Base-by-base conservation (phyloP, 495 filamentous ascomycete species). In the Talaromyces thailandensis region DNA sequence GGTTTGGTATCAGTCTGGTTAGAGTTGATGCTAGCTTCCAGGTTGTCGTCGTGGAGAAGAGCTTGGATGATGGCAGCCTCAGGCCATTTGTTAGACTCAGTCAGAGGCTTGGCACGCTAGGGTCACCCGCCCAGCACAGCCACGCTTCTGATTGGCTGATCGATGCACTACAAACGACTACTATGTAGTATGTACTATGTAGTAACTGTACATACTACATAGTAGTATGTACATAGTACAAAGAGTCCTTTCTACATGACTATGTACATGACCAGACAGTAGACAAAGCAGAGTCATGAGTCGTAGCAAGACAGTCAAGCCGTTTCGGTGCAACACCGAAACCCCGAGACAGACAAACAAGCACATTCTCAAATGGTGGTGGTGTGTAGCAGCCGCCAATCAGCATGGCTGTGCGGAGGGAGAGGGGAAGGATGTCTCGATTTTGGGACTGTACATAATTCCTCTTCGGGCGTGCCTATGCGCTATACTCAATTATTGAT, bases 371-470 rank as follows among this genome's bases (percentile, higher is more conserved):
- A 16, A 40, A 1, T 1, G 16, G 14, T 23, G 51, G 23, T 55
- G 51, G 51, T 55, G 51, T 55, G 51, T 52, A 52, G 51, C 51
- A 55, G 6, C 51, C 12, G 7, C 51, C 51, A 55, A 55, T 55
- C 51, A 55, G n/a, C 6, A 4, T 12, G n/a, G n/a, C 43, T 18
- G 4, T 9, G 18, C 6, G 43, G 35, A 21, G 43, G 14, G 43
- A 21, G 40, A 23, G 43, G 26, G 51, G 51, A 53, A 14, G 50
- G 51, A 55, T 55, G 51, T 55, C 51, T 55, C 26, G 51, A 55
- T 26, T 55, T 55, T 55, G 51, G 51, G 51, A 52, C 48, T 52
- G 24, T 52, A 16, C 35, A 40, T 40, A 40, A 40, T 40, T 40
- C 35, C 35, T 40, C 35, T 40, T 40, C 35, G 14, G 35, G 35